Base-by-base conservation (phyloP, 371 early-diverging fungal genomes). In the Homolaphlyctis polyrhiza region DNA sequence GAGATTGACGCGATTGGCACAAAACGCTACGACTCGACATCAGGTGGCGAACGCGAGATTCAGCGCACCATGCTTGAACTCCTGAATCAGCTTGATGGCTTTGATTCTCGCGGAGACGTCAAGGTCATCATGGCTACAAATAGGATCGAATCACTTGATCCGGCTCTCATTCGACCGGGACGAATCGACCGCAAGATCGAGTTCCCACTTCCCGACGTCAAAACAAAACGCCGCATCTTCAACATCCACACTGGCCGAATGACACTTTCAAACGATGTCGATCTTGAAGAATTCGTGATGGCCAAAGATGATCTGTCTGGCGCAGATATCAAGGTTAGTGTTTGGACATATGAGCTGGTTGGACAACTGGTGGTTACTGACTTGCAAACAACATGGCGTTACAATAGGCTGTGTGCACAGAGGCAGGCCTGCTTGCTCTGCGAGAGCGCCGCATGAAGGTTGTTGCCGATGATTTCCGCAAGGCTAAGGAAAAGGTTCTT, bases 51-150 rank as follows among this genome's bases (percentile, higher is more conserved):
- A 75, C 91, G 92, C 60, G 99, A 99, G 86, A 99, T 99, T 8
- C 94, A 93, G 75, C 79, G 94, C 54, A 93, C 93, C 14, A 93
- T 94, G 93, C 75, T 94, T 30, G 94, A 94, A 74, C 83, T 94
- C 54, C 81, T 94, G 48, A 94, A 94, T 79, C 94, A 94, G 82
- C 84, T 99, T 63, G 99, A 99, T 70, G 99, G 99, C 58, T 99
- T 99, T 69, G 99, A 99, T 74, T 91, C 98, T 2, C 91, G 95
- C 64, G 94, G 97, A 74, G 97, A 94, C 80, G 98, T 99, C 79
- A 99, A 99, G 80, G 89, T 99, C 4, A 96, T 99, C 67, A 99
- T 99, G 99, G 99, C 99, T n/a, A 99, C 99, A 34, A 99, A 99
- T 81, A 91, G 99, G 69, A 97, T 98, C 65, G 99, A 99, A 76